phyloP scores from a whole-genome alignment of 2,329 filamentous ascomycete species.

The Scytalidium sp. region DNA sequence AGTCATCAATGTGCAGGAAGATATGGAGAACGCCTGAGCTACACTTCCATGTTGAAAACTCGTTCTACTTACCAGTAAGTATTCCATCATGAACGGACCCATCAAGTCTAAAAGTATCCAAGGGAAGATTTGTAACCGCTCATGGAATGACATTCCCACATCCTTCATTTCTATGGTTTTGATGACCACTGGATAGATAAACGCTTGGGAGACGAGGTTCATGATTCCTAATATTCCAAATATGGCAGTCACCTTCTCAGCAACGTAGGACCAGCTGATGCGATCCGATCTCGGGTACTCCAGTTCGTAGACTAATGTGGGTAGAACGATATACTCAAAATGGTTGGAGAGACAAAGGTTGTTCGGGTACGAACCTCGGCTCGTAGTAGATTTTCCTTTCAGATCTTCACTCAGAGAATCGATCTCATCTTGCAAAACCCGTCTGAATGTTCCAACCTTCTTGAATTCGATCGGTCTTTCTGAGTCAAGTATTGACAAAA shows the following conservation, averaged over 20 bases:
- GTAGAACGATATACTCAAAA: conserved; percentile 70
- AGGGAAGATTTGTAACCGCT: conserved; percentile 66
- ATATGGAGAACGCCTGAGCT: not conserved
- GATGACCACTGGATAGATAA: conserved; percentile 74
- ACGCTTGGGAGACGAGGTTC: conserved; percentile 74
- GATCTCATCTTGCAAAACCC: conserved; percentile 61
- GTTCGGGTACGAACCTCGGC: conserved; percentile 56
- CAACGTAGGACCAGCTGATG: conserved; percentile 73
- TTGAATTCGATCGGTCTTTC: conserved; percentile 56
- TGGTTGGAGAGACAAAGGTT: conserved; percentile 66
- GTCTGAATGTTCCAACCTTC: conserved; percentile 61
- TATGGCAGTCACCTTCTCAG: conserved; percentile 67
- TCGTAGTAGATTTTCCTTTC: conserved; percentile 51
- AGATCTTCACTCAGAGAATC: conserved; percentile 60
- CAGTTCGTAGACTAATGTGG: conserved; percentile 76
- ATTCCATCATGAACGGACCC: conserved; percentile 78
- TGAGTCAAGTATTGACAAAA: conserved; percentile 60
- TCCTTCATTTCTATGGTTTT: conserved; percentile 66
- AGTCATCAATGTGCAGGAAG: not conserved
- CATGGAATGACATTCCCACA: conserved; percentile 54
- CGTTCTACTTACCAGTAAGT: conserved; percentile 41
- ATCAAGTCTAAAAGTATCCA: conserved; percentile 73
- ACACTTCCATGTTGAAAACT: not conserved
- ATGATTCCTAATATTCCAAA: conserved; percentile 74
- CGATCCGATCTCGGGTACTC: conserved; percentile 70